Percentiles rank a stretch among this genome's conserved stretches.
Conservation (phyloP, 164 flowering plant species). For the Berberis vulgaris region DNA sequence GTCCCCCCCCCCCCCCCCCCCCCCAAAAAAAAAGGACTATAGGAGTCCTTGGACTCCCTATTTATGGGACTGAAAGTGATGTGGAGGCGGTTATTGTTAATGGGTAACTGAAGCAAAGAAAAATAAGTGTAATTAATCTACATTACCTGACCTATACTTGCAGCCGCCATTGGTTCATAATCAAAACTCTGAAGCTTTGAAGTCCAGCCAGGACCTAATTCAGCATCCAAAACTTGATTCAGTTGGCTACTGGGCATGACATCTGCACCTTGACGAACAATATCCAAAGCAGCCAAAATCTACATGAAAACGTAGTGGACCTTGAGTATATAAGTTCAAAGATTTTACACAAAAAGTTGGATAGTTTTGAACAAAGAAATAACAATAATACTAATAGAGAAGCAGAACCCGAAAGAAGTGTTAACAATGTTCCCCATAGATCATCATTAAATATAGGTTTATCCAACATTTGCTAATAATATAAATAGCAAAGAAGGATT, state of each 20-base stretch:
- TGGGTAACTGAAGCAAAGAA: background rate
- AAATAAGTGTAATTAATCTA: background rate
- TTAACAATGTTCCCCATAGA: too few relatives aligned
- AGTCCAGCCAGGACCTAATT: slow-evolving; percentile 78
- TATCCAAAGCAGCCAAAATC: slow-evolving; percentile 95
- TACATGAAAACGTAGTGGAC: slow-evolving; percentile 20
- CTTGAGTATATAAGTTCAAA: background rate
- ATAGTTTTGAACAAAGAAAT: background rate
- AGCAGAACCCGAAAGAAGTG: too few relatives aligned
- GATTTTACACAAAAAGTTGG: background rate
- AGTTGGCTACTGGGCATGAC: slow-evolving; percentile 95
- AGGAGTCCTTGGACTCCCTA: too few relatives aligned
- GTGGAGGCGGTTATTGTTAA: too few relatives aligned
- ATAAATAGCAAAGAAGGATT: too few relatives aligned
- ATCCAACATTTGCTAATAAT: too few relatives aligned
- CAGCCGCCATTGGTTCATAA: slow-evolving; percentile 97
- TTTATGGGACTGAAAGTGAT: too few relatives aligned
- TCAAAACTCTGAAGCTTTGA: slow-evolving; percentile 83
- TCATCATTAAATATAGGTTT: too few relatives aligned
- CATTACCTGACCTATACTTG: slow-evolving; percentile 96
- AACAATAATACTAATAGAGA: background rate
- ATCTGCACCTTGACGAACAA: slow-evolving; percentile 99
- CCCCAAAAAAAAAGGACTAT: too few relatives aligned
- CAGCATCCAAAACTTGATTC: slow-evolving; percentile 79
- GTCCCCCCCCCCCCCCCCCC: too few relatives aligned